Conservation (phyloP, 2,329 filamentous ascomycete species). For the Alternaria sp. region DNA sequence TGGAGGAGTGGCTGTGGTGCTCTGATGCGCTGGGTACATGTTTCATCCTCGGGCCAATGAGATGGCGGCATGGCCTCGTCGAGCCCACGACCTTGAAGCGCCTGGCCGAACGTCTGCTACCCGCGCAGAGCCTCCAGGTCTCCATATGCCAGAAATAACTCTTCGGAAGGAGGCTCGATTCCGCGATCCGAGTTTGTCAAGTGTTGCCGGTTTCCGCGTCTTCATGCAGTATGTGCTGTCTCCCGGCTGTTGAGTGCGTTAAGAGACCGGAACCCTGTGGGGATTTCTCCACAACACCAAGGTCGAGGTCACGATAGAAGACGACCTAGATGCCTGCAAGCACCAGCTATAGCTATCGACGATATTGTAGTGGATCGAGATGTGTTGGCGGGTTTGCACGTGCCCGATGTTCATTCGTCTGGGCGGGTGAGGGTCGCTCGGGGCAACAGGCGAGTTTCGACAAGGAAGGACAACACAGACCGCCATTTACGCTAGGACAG, state of each 20-base stretch:
- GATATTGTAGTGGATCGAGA: constrained; percentile 3
- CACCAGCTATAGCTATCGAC: neutral
- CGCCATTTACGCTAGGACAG: constrained; percentile 20
- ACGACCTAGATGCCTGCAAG: neutral
- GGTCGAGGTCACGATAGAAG: neutral
- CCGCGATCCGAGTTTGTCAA: neutral
- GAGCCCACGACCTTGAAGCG: constrained; percentile 20
- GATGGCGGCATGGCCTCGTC: constrained; percentile 12
- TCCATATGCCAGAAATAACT: constrained; percentile 13
- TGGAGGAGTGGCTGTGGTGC: constrained; percentile 41
- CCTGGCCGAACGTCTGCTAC: constrained; percentile 23
- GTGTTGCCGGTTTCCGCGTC: constrained; percentile 1
- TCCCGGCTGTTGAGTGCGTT: neutral
- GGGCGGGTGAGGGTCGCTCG: constrained; percentile 24
- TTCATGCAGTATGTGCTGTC: neutral
- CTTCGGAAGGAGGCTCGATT: neutral
- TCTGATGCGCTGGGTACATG: constrained; percentile 20
- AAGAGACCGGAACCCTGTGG: neutral
- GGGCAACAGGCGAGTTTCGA: constrained; percentile 25
- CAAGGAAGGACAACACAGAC: constrained; percentile 33
- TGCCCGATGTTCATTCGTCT: constrained; percentile 15
- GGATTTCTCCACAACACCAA: neutral
- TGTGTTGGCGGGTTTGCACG: constrained; percentile 18
- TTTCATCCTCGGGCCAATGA: constrained; percentile 40
- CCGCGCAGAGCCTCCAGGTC: constrained; percentile 12